A percentile compares a stretch with the other conserved stretches of the same genome.
Evolutionary conservation across 2,329 filamentous ascomycete species (phyloP).

Genomic region (Hymenoscyphus fructigenus): DNA sequence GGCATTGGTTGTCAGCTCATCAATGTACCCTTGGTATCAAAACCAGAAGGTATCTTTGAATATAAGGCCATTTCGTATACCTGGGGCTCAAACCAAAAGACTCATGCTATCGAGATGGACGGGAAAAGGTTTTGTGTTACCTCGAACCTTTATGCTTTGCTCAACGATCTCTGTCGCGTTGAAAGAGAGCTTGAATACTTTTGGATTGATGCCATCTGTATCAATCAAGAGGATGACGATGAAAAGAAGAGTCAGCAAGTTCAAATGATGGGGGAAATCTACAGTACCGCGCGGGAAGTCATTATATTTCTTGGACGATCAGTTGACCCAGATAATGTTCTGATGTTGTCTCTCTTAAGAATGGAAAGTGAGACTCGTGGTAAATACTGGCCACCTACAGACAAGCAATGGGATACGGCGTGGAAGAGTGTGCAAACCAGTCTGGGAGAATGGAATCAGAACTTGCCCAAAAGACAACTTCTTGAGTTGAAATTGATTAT

Average conservation of each 20-base stretch:
- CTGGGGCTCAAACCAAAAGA: background rate
- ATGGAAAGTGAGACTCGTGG: background rate
- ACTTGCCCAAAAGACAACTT: background rate
- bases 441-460: background rate
- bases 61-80: background rate
- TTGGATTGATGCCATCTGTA: background rate
- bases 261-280: background rate
- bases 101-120: no score
- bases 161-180: no score
- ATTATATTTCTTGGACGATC: background rate
- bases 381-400: background rate
- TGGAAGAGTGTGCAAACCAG: background rate
- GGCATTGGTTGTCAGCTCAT: background rate
- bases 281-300: background rate
- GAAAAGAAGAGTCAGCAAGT: background rate
- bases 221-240: background rate
- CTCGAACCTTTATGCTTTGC: no score
- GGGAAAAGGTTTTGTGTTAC: no score
- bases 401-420: background rate
- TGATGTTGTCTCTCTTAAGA: no score
- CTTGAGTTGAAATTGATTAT: background rate
- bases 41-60: background rate
- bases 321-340: no score
- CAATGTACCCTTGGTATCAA: background rate
- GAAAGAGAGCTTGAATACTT: background rate